These are phyloP conservation scores for Hortaea sp. DNA, from an alignment of 2,329 filamentous ascomycete species.

Conservation along the genomic window DNA sequence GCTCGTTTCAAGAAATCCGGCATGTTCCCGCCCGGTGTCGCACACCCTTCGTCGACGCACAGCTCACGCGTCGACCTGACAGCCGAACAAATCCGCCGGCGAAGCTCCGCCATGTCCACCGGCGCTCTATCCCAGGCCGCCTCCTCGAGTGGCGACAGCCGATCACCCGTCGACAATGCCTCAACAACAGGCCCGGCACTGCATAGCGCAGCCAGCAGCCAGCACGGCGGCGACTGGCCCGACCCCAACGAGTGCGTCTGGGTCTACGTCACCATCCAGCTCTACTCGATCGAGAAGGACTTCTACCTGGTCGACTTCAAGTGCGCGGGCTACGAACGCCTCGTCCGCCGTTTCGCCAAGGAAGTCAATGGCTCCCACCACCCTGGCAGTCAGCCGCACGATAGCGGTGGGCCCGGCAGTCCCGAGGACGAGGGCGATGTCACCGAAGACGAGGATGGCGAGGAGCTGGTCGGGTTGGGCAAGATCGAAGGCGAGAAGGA, in stretches of 20 bases:
- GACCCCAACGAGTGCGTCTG: conserved; percentile 61
- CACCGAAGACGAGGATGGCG: conserved; percentile 25
- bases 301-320: conserved; percentile 98
- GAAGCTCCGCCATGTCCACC: conserved; percentile 19
- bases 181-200: conserved; percentile 12
- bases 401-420: conserved; percentile 7
- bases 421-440: conserved; percentile 18
- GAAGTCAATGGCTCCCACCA: conserved; percentile 22
- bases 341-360: conserved; percentile 41
- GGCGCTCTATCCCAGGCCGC: conserved; percentile 6
- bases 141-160: conserved; percentile 11
- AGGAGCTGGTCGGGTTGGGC: conserved; percentile 37
- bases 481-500: conserved; percentile 72
- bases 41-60: conserved; percentile 41
- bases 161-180: conserved; percentile 17
- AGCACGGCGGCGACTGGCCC: conserved; percentile 16
- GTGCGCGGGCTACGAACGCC: conserved; percentile 92
- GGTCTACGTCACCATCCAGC: conserved; percentile 90
- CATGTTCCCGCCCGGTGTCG: conserved; percentile 47
- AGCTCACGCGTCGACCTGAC: conserved; percentile 38
- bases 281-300: conserved; percentile 85
- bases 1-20: conserved; percentile 81
- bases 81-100: conserved; percentile 9
- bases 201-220: conserved; percentile 3
- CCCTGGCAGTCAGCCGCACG: conserved; percentile 7